Conservation (phyloP, 805 yeast genomes). For the Saccharomycopsis amapae region DNA sequence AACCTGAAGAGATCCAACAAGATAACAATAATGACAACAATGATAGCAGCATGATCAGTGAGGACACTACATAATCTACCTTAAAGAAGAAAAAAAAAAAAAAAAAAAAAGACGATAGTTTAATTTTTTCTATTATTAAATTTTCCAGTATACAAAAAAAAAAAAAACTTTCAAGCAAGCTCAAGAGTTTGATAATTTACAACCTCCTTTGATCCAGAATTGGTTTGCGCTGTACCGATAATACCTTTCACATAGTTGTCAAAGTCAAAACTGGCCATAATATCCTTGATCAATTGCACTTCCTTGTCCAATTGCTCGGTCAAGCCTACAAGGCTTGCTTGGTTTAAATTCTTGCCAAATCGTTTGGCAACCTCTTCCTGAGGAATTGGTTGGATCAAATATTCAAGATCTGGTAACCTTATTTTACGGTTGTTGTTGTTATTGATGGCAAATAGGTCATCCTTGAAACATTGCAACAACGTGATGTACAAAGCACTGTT, state of each 20-base stretch:
- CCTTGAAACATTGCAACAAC: slow-evolving; percentile 30
- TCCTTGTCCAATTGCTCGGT: slow-evolving; percentile 25
- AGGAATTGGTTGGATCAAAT: slow-evolving; percentile 15
- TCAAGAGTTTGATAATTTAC: slow-evolving; percentile 32
- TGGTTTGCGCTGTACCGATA: slow-evolving; percentile 33
- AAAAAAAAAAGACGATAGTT: no score
- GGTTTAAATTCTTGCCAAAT: slow-evolving; percentile 24
- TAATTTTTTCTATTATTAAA: no score
- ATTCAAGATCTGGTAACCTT: slow-evolving; percentile 28
- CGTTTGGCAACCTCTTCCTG: slow-evolving; percentile 23
- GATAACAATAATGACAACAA: no score
- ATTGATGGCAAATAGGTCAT: slow-evolving; percentile 26
- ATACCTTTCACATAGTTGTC: slow-evolving; percentile 29
- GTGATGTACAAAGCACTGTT: slow-evolving; percentile 42
- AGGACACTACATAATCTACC: no score
- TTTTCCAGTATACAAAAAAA: no score
- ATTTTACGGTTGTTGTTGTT: slow-evolving; percentile 19
- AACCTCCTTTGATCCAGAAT: slow-evolving; percentile 29
- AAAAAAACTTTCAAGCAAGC: no score
- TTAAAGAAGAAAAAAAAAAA: no score
- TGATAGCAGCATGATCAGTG: no score
- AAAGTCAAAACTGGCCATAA: slow-evolving; percentile 23
- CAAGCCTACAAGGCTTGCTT: slow-evolving; percentile 16
- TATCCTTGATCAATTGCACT: slow-evolving; percentile 24
- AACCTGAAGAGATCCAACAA: no score